phyloP scores from a whole-genome alignment of 495 filamentous ascomycete genomes.

The Penicillium turbatum region DNA sequence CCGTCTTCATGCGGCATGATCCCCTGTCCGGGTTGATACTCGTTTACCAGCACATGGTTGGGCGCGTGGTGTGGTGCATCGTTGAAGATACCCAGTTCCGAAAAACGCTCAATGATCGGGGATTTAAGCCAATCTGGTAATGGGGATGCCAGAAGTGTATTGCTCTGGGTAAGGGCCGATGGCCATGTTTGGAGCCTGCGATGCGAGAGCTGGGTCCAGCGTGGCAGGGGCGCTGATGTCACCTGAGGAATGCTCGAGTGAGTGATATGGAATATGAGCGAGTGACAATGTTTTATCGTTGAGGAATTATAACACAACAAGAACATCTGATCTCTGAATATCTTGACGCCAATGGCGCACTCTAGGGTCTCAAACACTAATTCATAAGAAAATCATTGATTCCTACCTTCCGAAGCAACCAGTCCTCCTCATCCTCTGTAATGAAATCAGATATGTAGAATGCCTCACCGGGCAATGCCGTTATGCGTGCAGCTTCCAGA shows the following conservation, averaged over 20 bases:
- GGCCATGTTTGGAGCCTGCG: slow-evolving; percentile 90
- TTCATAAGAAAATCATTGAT: neutral
- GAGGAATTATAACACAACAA: neutral
- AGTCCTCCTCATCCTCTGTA: slow-evolving; percentile 64
- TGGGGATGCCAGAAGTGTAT: slow-evolving; percentile 69
- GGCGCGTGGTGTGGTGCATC: slow-evolving; percentile 67
- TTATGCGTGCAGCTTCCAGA: slow-evolving; percentile 50
- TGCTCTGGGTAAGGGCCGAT: slow-evolving; percentile 63
- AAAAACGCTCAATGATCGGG: slow-evolving; percentile 65
- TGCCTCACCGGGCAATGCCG: slow-evolving; percentile 57
- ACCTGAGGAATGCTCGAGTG: slow-evolving; percentile 28
- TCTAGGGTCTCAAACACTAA: neutral
- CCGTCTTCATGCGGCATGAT: slow-evolving; percentile 98
- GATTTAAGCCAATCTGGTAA: slow-evolving; percentile 72
- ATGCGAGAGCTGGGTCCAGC: slow-evolving; percentile 80
- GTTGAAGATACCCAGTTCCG: slow-evolving; percentile 56
- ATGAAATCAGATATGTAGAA: slow-evolving; percentile 93
- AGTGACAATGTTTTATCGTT: neutral
- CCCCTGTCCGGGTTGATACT: slow-evolving; percentile 81
- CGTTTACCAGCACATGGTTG: slow-evolving; percentile 92
- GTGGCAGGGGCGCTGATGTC: slow-evolving; percentile 59
- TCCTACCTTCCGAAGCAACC: slow-evolving; percentile 64
- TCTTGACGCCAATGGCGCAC: neutral
- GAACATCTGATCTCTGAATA: neutral
- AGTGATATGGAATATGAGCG: neutral